A percentile compares a stretch with the other conserved stretches of the same genome.
These are phyloP conservation scores for Psilocybe mexicana DNA, from an alignment of 1,284 basidiomycete genomes.

Conservation along the genomic window DNA sequence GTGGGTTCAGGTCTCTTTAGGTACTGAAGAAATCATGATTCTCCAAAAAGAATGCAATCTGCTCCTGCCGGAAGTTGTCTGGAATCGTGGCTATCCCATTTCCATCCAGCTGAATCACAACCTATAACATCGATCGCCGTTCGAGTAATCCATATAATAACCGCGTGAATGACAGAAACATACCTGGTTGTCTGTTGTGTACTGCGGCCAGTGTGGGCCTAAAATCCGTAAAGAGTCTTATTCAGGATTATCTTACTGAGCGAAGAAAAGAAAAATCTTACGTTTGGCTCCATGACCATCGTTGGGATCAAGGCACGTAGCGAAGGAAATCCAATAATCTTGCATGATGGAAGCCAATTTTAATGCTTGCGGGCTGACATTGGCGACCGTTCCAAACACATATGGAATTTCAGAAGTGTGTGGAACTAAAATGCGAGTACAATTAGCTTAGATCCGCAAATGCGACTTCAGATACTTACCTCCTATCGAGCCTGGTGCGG, in stretches of 20 bases:
- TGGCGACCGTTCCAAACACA: slow-evolving; percentile 28
- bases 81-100: not conserved
- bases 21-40: not conserved
- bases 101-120: not conserved
- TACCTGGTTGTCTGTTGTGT: slow-evolving; percentile 29
- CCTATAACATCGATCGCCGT: not conserved
- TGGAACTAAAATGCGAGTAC: slow-evolving; percentile 31
- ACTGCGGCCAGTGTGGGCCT: slow-evolving; percentile 40
- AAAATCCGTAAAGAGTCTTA: not conserved
- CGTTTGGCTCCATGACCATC: slow-evolving; percentile 41
- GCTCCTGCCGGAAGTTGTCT: not conserved
- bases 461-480: slow-evolving; percentile 21
- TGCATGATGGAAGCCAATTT: slow-evolving; percentile 38
- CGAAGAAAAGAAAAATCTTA: slow-evolving; percentile 20
- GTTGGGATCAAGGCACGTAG: slow-evolving; percentile 45
- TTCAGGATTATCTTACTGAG: not conserved
- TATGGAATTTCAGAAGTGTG: slow-evolving; percentile 30
- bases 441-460: not conserved
- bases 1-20: not conserved
- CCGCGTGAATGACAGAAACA: not conserved
- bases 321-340: slow-evolving; percentile 54
- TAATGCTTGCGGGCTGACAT: slow-evolving; percentile 23
- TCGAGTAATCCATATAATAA: not conserved
- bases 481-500: slow-evolving; percentile 30
- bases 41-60: not conserved